Conservation (phyloP, 495 filamentous ascomycete species). For the Talaromyces thailandensis region DNA sequence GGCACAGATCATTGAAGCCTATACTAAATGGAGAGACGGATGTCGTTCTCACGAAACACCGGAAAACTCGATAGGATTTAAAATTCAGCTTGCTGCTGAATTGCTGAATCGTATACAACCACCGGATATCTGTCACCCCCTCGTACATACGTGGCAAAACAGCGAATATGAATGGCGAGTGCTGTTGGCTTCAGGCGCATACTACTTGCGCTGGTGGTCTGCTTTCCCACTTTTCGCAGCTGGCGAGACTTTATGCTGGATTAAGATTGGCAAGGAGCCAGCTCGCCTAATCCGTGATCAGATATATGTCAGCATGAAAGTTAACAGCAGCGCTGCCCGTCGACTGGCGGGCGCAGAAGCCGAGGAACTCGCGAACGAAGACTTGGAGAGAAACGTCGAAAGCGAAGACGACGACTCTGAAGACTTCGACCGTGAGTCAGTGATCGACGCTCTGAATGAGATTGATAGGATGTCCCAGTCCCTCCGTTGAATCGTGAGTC, state of each 20-base stretch:
- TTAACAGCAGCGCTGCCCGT: conserved; percentile 3
- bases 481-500: background rate
- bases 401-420: conserved; percentile 11
- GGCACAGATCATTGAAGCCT: conserved; percentile 9
- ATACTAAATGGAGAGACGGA: conserved; percentile 15
- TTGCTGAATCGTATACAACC: conserved; percentile 13
- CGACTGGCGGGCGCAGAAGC: conserved; percentile 9
- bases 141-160: conserved; percentile 33
- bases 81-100: conserved; percentile 14
- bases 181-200: conserved; percentile 55
- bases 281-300: conserved; percentile 20
- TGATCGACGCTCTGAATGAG: conserved; percentile 10
- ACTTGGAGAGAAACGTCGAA: conserved; percentile 22
- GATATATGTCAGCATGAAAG: conserved; percentile 9
- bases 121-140: conserved; percentile 26
- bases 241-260: conserved; percentile 49
- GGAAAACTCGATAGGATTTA: conserved; percentile 8
- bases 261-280: conserved; percentile 43
- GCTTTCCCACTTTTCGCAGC: conserved; percentile 56
- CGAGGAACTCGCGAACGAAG: conserved; percentile 13
- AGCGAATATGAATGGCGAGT: conserved; percentile 28
- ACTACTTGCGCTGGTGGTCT: conserved; percentile 30
- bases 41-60: background rate
- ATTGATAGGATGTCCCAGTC: background rate
- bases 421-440: conserved; percentile 2